Base-by-base conservation (phyloP, 2,329 filamentous ascomycete species). In the Pestalotiopsis fici region DNA sequence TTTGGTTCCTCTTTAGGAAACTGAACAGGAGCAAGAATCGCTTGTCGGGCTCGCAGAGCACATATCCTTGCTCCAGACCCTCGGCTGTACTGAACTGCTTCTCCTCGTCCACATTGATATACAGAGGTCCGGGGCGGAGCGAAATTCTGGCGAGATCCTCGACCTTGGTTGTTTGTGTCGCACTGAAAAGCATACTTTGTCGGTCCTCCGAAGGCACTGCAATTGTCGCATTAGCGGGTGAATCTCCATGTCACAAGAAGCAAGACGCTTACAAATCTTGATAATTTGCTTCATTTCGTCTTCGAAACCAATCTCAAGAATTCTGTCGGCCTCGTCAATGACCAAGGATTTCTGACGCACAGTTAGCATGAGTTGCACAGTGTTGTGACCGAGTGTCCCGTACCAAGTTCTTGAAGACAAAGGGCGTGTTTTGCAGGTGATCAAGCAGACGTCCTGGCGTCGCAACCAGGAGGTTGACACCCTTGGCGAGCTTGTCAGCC, bases 151-250 rank as follows among this genome's bases (percentile, higher is more conserved):
- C 96, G 65, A 99, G 86, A 80, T 99, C 96, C 81, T 98, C 95
- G 72, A 99, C 96, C 83, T 99, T 98, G 66, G 95, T 98, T 3
- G 96, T 99, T 81, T 98, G 96, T 4, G 96, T 99, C 15, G 96
- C 96, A 15, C 94, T 98, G 86, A 99, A 99, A n/a, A 99, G 88
- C 91, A 97, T 96, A 0, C 95, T 98, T 81, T 98, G 95, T 68
- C 96, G 86, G 72, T 95, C 90, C 67, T 97, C 91, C 73, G 65
- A 55, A 4, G 59, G 65, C 27, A 65, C 57, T 60, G 28, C 3
- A 39, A 21, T 60, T 3, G 11, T 31, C 27, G 21, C 7, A 11
- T 60, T 60, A 60, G 57, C 57, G n/a, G 28, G 9, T 9, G 9
- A 5, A 21, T 21, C 13, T 21, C 23, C 2, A 12, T 2, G 13